Conservation (phyloP, 768 basidiomycete genomes). For the Postia placenta region DNA sequence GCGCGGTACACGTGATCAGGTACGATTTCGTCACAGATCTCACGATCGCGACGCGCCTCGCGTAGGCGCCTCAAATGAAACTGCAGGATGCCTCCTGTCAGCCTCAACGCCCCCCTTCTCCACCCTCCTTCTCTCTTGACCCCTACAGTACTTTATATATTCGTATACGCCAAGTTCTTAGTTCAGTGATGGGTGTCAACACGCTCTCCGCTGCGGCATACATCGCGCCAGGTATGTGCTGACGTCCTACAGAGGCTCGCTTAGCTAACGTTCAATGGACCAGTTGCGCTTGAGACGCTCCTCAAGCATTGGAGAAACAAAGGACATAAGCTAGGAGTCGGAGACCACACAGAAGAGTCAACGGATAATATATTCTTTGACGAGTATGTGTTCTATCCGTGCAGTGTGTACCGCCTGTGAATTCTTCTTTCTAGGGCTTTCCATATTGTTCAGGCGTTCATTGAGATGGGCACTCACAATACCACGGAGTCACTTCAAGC, state of each 20-base stretch:
- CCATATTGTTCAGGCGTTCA: constrained; percentile 67
- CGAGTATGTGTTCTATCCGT: constrained; percentile 40
- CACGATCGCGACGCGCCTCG: not conserved
- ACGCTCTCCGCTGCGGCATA: constrained; percentile 48
- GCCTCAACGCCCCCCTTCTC: not conserved
- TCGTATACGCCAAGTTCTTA: not conserved
- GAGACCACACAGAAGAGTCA: constrained; percentile 33
- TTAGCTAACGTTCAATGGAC: not conserved
- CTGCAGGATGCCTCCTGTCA: not conserved
- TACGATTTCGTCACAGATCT: not conserved
- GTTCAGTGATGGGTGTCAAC: constrained; percentile 39
- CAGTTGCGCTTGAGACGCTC: constrained; percentile 52
- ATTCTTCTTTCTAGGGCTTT: too few species aligned
- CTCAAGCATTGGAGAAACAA: constrained; percentile 40
- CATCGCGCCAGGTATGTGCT: constrained; percentile 42
- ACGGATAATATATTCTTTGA: constrained; percentile 66
- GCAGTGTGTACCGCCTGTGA: too few species aligned
- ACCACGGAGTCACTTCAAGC: constrained; percentile 68
- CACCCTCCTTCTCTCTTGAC: not conserved
- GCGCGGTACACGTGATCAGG: constrained; percentile 3
- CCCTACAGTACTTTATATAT: not conserved
- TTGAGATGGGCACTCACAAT: constrained; percentile 56
- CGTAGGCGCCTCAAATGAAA: not conserved
- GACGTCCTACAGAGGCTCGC: too few species aligned
- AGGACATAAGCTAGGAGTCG: constrained; percentile 30